These are phyloP conservation scores for Magnusiomyces clavatus DNA, from an alignment of 1,139 yeast species.

Conservation along the genomic window DNA sequence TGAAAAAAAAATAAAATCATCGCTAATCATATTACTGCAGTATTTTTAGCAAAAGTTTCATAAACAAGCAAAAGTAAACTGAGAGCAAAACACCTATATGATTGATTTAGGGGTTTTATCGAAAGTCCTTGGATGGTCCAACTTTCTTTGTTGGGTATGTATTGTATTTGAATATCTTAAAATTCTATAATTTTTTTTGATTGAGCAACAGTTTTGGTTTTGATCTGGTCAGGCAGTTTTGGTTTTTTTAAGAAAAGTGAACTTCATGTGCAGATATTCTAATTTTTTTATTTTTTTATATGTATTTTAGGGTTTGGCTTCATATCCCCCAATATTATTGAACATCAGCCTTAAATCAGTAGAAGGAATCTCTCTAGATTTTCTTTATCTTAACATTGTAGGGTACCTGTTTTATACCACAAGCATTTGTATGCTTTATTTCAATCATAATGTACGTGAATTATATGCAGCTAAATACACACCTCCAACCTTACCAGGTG, in stretches of 20 bases:
- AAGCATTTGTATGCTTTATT: conserved; percentile 36
- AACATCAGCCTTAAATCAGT: conserved; percentile 34
- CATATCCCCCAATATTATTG: conserved; percentile 40
- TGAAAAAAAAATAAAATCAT: too few relatives aligned
- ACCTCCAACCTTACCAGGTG: conserved; percentile 10
- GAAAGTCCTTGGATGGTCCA: conserved; percentile 26
- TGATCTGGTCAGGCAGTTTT: too few relatives aligned
- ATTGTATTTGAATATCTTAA: neutral
- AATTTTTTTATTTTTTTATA: too few relatives aligned
- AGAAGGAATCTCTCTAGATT: conserved; percentile 42
- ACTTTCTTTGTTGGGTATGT: conserved; percentile 26
- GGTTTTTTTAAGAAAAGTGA: too few relatives aligned
- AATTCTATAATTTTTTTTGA: too few relatives aligned
- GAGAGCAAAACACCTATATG: neutral
- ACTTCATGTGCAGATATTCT: too few relatives aligned
- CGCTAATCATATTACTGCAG: too few relatives aligned
- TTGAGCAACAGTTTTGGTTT: too few relatives aligned
- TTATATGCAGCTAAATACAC: conserved; percentile 34
- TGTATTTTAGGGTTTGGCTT: conserved; percentile 35
- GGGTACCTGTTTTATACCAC: conserved; percentile 39
- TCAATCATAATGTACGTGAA: conserved; percentile 31
- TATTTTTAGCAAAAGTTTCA: too few relatives aligned
- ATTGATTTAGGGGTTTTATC: conserved; percentile 16
- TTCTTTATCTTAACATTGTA: conserved; percentile 35
- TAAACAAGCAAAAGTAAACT: too few relatives aligned